phyloP scores from a whole-genome alignment of 805 yeast species.

The Candida ortonii region DNA sequence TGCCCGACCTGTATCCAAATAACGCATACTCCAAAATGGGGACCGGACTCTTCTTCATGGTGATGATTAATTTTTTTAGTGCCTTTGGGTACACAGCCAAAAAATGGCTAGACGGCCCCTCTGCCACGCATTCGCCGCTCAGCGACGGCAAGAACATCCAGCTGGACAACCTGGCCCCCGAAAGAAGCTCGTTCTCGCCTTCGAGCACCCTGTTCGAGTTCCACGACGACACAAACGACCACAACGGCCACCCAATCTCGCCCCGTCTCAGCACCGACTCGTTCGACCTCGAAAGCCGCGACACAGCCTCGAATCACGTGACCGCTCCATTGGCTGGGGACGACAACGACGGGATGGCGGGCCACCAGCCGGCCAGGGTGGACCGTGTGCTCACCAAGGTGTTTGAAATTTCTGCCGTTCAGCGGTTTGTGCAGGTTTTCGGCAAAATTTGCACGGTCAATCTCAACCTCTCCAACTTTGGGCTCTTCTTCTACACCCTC shows the following conservation, averaged over 20 bases:
- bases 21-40: constrained; percentile 72
- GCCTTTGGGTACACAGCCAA: constrained; percentile 51
- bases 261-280: constrained; percentile 21
- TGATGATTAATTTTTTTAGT: constrained; percentile 51
- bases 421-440: constrained; percentile 17
- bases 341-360: constrained; percentile 1
- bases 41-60: constrained; percentile 51
- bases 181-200: constrained; percentile 28
- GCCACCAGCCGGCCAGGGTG: constrained; percentile 21
- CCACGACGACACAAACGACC: constrained; percentile 18
- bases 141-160: constrained; percentile 25
- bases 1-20: constrained; percentile 69
- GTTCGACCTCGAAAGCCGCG: constrained; percentile 24
- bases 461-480: constrained; percentile 58
- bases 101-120: constrained; percentile 36
- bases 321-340: constrained; percentile 6
- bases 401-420: constrained; percentile 30
- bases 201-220: constrained; percentile 36
- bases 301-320: constrained; percentile 3
- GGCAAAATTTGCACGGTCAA: constrained; percentile 35
- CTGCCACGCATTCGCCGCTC: constrained; percentile 10
- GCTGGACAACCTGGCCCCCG: constrained; percentile 20
- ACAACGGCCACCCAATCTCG: constrained; percentile 1
- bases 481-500: constrained; percentile 57
- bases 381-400: constrained; percentile 35